Base-by-base conservation (phyloP, 352 stramenopile species). In the Phytophthora cajani region DNA sequence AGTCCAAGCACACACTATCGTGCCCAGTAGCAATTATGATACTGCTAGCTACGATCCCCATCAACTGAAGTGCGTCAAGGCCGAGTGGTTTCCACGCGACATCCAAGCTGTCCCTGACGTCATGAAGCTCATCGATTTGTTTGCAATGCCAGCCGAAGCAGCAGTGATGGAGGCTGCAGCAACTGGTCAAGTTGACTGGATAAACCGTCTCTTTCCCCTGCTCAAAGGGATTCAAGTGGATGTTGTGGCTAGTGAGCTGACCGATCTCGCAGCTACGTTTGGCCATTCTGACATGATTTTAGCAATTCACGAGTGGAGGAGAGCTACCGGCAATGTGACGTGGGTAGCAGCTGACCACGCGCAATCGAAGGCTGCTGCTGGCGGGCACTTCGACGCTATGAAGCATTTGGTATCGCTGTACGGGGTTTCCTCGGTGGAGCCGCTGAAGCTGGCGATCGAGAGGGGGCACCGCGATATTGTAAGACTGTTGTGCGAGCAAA, bases 161-260 rank as follows among this genome's bases (percentile, higher is more conserved):
- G 52, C 52, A 46, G 52, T 30, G 7, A 46, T 58, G 52, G 17
- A 55, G 21, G 52, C 30, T 27, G 52, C 52, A 58, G 30, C 52
- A n/a, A 57, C 30, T 10, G 27, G 30, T 30, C 30, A 47, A 12
- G 14, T 32, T 46, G 30, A 33, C 30, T 33, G 30, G 30, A 33
- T 33, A 33, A 33, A 33, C 3, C 7, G 7, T 9, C 30, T 33
- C 30, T 33, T 33, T 33, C 30, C 30, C 7, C 30, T 9, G 30
- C 7, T 33, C 7, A 33, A 33, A 7, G 30, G 30, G 27, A 6
- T 7, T 6, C 30, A 33, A 33, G 30, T 33, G 30, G 30, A 33
- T 33, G 17, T 27, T 8, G n/a, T 58, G 16, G 30, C 30, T 17
- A 10, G 27, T 19, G 30, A 47, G 17, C 7, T 58, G 7, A 58